Evolutionary conservation across 768 basidiomycete species (phyloP), one percentile per base, ranked within the genome.

Genomic region (Hemileccinum impolitum): DNA sequence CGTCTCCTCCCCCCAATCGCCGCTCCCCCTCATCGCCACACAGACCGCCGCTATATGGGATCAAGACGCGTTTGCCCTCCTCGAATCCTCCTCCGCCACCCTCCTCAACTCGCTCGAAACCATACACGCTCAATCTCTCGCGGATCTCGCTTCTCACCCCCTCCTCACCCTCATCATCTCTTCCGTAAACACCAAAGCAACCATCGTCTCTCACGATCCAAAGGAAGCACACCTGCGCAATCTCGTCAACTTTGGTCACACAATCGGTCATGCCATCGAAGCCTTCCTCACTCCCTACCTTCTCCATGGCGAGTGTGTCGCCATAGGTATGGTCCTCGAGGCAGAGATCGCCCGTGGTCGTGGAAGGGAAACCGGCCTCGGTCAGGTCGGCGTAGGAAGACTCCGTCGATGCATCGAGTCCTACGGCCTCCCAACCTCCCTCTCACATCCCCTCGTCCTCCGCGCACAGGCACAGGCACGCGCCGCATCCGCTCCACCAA

Each of bases 21-120:
- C 34, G 8, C 47, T 4, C 1, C 3, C 13, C 17, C 50, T 61
- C 26, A 57, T 23, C 17, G 19, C 13, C 36, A 14, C 44, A 7
- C 63, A 95, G 95, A 99, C 96, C 21, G 95, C 96, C 6, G 96
- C 94, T n/a, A 98, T 98, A 61, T 97, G 95, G 95, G 83, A 91
- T 67, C 94, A 91, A 59, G 69, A 73, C 54, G 92, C 94, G 61
- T 99, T 99, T 61, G 78, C 84, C 31, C 78, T 84, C 28, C 82
- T 99, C 53, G 96, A 99, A 66, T 85, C 89, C 1, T 82, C 84
- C 39, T 82, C 90, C 1, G 79, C 80, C 23, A 89, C 90, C 63
- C 94, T 97, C 54, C 83, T 90, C 69, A 75, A 84, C 14, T 94
- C 94, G 15, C 89, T 96, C 50, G 82, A 84, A 56, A 78, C 84